phyloP scores from a whole-genome alignment of 2,329 filamentous ascomycete species.

The Cladosporium sphaerospermum region DNA sequence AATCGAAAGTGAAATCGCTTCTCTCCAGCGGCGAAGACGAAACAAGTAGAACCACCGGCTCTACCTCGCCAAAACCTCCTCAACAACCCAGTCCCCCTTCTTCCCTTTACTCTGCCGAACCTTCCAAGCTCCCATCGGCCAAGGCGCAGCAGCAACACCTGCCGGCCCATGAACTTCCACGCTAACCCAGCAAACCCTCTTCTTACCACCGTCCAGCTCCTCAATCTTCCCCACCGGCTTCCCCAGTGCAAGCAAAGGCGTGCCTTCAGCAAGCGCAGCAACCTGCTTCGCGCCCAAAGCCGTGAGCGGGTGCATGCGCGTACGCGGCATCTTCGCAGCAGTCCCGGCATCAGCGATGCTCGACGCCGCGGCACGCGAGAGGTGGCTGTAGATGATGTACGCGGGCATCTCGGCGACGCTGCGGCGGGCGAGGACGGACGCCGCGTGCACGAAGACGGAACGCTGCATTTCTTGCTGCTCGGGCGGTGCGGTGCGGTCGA shows the following conservation, averaged over 20 bases:
- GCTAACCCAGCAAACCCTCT: constrained; percentile 75
- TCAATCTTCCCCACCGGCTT: constrained; percentile 84
- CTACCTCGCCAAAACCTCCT: constrained; percentile 39
- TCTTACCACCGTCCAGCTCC: constrained; percentile 44
- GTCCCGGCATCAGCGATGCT: constrained; percentile 28
- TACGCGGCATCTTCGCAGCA: constrained; percentile 58
- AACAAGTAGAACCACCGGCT: too few relatives aligned
- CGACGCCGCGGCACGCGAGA: constrained; percentile 61
- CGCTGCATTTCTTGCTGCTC: constrained; percentile 48
- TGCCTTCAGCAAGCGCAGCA: constrained; percentile 72
- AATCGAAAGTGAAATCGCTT: too few relatives aligned
- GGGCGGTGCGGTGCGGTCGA: constrained; percentile 21
- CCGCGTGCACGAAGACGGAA: constrained; percentile 81
- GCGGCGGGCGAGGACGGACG: constrained; percentile 66
- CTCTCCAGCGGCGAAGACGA: too few relatives aligned
- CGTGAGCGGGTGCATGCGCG: constrained; percentile 82
- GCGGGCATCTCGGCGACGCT: constrained; percentile 71
- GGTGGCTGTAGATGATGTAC: constrained; percentile 80
- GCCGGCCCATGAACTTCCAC: constrained; percentile 46
- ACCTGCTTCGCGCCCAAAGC: constrained; percentile 71
- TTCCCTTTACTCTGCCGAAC: constrained; percentile 70
- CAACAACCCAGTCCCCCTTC: constrained; percentile 69
- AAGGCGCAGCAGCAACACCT: constrained; percentile 14
- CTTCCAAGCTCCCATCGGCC: constrained; percentile 66
- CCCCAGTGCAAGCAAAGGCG: constrained; percentile 73